These are phyloP conservation scores for Cyclotella sp. DNA, from an alignment of 108 stramenopile species.

Conservation along the genomic window DNA sequence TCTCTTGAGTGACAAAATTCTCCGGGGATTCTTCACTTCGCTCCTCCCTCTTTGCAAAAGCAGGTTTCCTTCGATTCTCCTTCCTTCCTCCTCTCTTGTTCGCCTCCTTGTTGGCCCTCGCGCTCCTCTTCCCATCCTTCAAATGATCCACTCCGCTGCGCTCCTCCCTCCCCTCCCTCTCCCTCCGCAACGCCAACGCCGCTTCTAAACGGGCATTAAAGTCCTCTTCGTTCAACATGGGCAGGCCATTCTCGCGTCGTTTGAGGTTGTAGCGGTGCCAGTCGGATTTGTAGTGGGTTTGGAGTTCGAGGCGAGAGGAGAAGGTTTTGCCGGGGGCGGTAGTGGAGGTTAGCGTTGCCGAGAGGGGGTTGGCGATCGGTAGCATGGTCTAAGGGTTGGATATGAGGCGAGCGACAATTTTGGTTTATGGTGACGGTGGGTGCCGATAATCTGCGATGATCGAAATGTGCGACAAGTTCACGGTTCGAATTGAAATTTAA, in stretches of 20 bases:
- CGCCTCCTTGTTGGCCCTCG: conserved; percentile 7
- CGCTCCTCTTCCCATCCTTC: conserved; percentile 45
- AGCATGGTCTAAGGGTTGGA: neutral
- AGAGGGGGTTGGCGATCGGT: neutral
- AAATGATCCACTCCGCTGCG: conserved; percentile 71
- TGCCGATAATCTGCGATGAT: too few relatives aligned
- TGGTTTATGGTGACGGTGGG: too few relatives aligned
- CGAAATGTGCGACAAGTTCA: too few relatives aligned
- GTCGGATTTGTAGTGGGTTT: conserved; percentile 90
- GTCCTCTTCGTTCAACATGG: conserved; percentile 70
- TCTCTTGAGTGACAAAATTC: conserved; percentile 5
- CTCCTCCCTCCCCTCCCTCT: conserved; percentile 60
- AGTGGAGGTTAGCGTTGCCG: conserved; percentile 62
- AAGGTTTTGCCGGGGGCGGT: conserved; percentile 89
- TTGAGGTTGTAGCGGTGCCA: conserved; percentile 99
- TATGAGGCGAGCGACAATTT: too few relatives aligned
- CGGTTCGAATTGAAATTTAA: too few relatives aligned
- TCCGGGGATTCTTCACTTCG: conserved; percentile 10
- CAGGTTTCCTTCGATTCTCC: conserved; percentile 45
- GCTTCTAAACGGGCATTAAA: conserved; percentile 84
- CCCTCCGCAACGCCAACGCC: conserved; percentile 73
- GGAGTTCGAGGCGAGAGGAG: conserved; percentile 71
- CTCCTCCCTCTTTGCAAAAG: conserved; percentile 38
- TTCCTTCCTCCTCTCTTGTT: conserved; percentile 15
- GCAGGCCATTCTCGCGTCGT: conserved; percentile 87